phyloP scores from a whole-genome alignment of 2,329 filamentous ascomycete species.

The Colletotrichum australisinense region DNA sequence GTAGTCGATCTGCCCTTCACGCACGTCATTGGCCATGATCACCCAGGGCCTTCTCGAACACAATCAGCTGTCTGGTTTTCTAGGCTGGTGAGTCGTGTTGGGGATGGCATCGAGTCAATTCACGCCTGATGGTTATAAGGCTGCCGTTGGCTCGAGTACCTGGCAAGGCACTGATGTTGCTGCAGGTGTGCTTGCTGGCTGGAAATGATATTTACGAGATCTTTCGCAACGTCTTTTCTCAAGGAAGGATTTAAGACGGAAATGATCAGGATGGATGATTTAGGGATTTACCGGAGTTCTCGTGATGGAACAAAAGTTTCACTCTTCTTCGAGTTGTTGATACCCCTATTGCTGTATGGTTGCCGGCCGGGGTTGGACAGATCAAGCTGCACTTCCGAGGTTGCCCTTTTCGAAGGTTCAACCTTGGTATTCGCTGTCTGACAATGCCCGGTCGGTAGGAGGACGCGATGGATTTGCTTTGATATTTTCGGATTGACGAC shows the following conservation, averaged over 20 bases:
- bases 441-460: not conserved
- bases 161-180: not conserved
- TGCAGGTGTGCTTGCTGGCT: slow-evolving; percentile 24
- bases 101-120: slow-evolving; percentile 5
- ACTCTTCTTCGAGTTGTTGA: slow-evolving; percentile 37
- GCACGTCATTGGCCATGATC: not conserved
- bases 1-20: slow-evolving; percentile 12
- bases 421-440: not conserved
- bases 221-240: slow-evolving; percentile 2
- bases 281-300: slow-evolving; percentile 32
- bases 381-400: not conserved
- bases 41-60: not conserved
- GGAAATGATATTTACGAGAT: slow-evolving; percentile 25
- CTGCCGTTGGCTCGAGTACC: not conserved
- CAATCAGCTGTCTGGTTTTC: not conserved
- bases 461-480: slow-evolving; percentile 29
- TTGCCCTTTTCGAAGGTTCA: not conserved
- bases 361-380: not conserved
- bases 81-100: not conserved
- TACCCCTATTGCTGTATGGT: slow-evolving; percentile 36
- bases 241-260: not conserved
- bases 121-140: not conserved
- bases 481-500: slow-evolving; percentile 13
- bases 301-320: slow-evolving; percentile 35
- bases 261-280: slow-evolving; percentile 27